These are phyloP conservation scores for Trichoderma sp. DNA, from an alignment of 2,329 filamentous ascomycete species.

Conservation along the genomic window DNA sequence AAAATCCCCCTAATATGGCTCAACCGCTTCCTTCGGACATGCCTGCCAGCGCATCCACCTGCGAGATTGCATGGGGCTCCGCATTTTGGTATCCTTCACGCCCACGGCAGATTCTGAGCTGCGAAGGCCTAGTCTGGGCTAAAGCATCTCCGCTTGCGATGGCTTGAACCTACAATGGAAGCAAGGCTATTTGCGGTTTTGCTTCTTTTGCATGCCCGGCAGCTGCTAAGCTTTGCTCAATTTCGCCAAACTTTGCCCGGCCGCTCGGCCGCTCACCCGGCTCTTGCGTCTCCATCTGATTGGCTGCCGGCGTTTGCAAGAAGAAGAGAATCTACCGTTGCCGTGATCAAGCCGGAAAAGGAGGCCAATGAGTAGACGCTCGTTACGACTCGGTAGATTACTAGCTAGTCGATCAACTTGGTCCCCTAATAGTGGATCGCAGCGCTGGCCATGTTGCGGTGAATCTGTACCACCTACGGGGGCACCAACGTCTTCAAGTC, in stretches of 20 bases:
- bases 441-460: conserved; percentile 4
- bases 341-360: neutral
- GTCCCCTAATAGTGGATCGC: conserved; percentile 17
- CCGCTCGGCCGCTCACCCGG: neutral
- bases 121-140: neutral
- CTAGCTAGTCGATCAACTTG: neutral
- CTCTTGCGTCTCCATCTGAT: conserved; percentile 5
- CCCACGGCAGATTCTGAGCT: conserved; percentile 3
- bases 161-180: conserved; percentile 3
- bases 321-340: neutral
- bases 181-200: neutral
- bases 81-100: conserved; percentile 9
- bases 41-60: conserved; percentile 18
- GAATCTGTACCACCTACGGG: neutral
- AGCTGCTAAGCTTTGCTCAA: neutral
- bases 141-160: neutral
- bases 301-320: neutral
- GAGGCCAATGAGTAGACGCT: neutral
- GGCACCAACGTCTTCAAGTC: neutral
- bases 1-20: conserved; percentile 6
- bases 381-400: neutral
- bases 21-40: conserved; percentile 4
- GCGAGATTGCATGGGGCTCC: conserved; percentile 16
- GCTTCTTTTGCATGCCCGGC: neutral
- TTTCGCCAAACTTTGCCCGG: conserved; percentile 1